A percentile compares a stretch with the other conserved stretches of the same genome.
Evolutionary conservation across 2,329 filamentous ascomycete genomes (phyloP).

Genomic region (Pseudogymnoascus sp.): DNA sequence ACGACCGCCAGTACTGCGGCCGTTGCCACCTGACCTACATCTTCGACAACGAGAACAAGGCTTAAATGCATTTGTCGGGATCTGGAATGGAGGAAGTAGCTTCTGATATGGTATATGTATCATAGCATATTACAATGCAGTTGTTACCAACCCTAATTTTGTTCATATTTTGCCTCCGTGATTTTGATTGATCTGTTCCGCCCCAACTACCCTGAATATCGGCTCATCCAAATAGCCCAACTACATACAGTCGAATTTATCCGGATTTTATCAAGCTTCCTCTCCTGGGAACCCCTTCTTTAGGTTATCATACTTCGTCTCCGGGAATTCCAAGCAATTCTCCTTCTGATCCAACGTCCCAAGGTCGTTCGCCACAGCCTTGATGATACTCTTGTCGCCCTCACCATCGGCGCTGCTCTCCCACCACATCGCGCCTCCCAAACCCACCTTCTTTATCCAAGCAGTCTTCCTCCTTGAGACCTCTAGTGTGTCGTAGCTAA

Average conservation of each 20-base stretch:
- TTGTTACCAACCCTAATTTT: constrained; percentile 10
- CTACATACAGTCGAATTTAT: not conserved
- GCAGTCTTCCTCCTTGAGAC: constrained; percentile 63
- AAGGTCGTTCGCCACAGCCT: constrained; percentile 51
- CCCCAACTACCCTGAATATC: not conserved
- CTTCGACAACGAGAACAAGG: constrained; percentile 52
- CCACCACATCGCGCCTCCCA: constrained; percentile 98
- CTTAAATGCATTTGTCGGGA: constrained; percentile 12
- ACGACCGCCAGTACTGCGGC: constrained; percentile 77
- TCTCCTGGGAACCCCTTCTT: constrained; percentile 43
- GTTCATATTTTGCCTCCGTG: not conserved
- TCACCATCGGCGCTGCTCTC: constrained; percentile 73
- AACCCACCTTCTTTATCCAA: constrained; percentile 56
- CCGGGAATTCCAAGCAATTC: constrained; percentile 58
- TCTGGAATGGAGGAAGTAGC: constrained; percentile 8
- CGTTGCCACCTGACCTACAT: constrained; percentile 67
- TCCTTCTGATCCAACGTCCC: constrained; percentile 42
- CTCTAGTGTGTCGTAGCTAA: constrained; percentile 69
- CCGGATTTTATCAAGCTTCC: constrained; percentile 32
- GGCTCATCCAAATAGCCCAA: not conserved
- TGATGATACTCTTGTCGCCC: constrained; percentile 60
- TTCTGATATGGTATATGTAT: constrained; percentile 6
- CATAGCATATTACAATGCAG: constrained; percentile 1
- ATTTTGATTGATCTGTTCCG: not conserved
- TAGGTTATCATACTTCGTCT: constrained; percentile 65